phyloP scores from a whole-genome alignment of 176 grass and related monocot genomes.

The Phoenix roebelenii region DNA sequence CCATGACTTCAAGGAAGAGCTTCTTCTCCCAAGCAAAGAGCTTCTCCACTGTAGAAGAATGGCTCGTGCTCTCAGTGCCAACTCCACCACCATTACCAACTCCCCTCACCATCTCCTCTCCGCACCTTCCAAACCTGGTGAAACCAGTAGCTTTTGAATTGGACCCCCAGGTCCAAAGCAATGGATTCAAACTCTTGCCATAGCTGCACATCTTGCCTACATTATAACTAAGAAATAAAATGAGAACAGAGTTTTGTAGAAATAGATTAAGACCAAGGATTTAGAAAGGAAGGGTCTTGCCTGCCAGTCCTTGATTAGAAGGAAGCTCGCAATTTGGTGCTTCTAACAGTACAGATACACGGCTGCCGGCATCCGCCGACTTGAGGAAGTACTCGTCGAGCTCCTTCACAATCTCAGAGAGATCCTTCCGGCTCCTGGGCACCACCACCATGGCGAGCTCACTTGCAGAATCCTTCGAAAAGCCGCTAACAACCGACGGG shows the following conservation, averaged over 20 bases:
- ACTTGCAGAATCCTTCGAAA: conserved; percentile 53
- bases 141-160: conserved; percentile 23
- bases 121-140: conserved; percentile 31
- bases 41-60: conserved; percentile 89
- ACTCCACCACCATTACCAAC: conserved; percentile 23
- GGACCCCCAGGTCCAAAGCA: conserved; percentile 39
- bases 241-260: too few relatives aligned
- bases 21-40: conserved; percentile 99
- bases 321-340: conserved; percentile 59
- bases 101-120: conserved; percentile 20
- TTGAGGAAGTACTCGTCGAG: conserved; percentile 99
- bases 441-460: conserved; percentile 77
- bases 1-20: conserved; percentile 93
- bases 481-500: conserved; percentile 50
- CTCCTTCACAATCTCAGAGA: conserved; percentile 82
- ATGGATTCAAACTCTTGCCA: conserved; percentile 75
- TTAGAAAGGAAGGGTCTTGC: background rate
- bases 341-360: conserved; percentile 69
- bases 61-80: conserved; percentile 40
- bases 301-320: conserved; percentile 31
- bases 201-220: conserved; percentile 67
- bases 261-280: too few relatives aligned
- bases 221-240: background rate
- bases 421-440: conserved; percentile 62
- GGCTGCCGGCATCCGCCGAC: conserved; percentile 64